Percentiles rank a stretch among this genome's conserved stretches.
Conservation (phyloP, 1,139 yeast genomes). For the Debaryomyces udenii region DNA sequence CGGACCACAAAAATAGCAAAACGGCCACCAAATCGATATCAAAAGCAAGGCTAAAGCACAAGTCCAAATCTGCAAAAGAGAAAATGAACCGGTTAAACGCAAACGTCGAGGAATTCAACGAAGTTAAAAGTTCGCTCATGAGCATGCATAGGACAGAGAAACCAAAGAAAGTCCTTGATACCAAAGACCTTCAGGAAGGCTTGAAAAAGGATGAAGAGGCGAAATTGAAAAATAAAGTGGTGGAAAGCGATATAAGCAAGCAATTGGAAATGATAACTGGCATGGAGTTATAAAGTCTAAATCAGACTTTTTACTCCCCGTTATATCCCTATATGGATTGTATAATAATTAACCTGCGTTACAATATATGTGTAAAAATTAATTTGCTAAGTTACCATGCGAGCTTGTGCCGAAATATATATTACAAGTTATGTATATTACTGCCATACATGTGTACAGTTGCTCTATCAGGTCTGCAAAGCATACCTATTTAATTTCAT, state of each 20-base stretch:
- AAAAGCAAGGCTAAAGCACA: slow-evolving; percentile 23
- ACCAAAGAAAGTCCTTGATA: slow-evolving; percentile 32
- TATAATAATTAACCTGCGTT: too few species aligned
- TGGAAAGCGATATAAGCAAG: slow-evolving; percentile 53
- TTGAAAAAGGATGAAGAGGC: slow-evolving; percentile 42
- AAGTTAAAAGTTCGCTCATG: slow-evolving; percentile 33
- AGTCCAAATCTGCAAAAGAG: slow-evolving; percentile 39
- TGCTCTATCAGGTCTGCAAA: too few species aligned
- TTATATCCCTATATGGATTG: too few species aligned
- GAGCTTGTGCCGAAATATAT: too few species aligned
- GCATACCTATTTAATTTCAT: too few species aligned
- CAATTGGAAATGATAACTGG: slow-evolving; percentile 65
- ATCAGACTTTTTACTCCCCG: too few species aligned
- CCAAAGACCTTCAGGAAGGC: slow-evolving; percentile 43
- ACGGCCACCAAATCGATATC: slow-evolving; percentile 18
- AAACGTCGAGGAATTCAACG: slow-evolving; percentile 37
- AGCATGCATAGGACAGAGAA: slow-evolving; percentile 16
- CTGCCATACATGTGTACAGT: too few species aligned
- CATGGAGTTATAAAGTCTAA: slow-evolving; percentile 41
- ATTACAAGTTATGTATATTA: too few species aligned
- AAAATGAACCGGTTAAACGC: slow-evolving; percentile 49
- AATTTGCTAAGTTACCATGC: too few species aligned
- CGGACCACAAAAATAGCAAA: slow-evolving; percentile 12
- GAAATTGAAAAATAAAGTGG: slow-evolving; percentile 40
- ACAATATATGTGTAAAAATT: too few species aligned